A percentile compares a stretch with the other conserved stretches of the same genome.
phyloP scores from a whole-genome alignment of 257 asterid genomes.

The Eucommia ulmoides region DNA sequence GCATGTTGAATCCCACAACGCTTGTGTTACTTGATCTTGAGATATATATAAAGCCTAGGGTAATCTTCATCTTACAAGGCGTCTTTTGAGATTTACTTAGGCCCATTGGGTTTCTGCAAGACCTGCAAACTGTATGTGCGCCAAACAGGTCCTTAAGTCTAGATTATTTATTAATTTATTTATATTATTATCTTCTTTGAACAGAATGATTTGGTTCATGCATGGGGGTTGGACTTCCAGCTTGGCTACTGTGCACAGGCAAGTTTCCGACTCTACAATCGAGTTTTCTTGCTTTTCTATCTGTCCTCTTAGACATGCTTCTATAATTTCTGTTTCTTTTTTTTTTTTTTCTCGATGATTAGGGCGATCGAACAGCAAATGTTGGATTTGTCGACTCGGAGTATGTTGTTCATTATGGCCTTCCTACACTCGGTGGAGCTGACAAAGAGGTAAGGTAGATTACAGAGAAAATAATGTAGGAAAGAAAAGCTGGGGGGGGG shows the following conservation, averaged over 20 bases:
- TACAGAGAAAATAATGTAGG: too few species aligned
- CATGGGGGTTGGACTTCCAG: conserved; percentile 73
- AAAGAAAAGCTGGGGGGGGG: too few species aligned
- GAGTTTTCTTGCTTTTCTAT: background rate
- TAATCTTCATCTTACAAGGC: too few species aligned
- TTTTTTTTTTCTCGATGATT: conserved; percentile 7
- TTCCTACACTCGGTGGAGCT: conserved; percentile 77
- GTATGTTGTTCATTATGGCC: conserved; percentile 47
- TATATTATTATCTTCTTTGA: background rate
- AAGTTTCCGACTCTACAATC: conserved; percentile 10
- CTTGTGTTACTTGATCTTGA: too few species aligned
- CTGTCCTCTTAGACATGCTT: background rate
- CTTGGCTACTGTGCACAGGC: conserved; percentile 70
- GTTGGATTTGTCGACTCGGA: conserved; percentile 66
- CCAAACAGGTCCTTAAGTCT: too few species aligned
- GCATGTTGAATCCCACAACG: too few species aligned
- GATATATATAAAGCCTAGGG: too few species aligned
- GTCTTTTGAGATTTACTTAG: too few species aligned
- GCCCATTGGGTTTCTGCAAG: too few species aligned
- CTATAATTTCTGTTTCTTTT: background rate
- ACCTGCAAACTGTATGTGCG: too few species aligned
- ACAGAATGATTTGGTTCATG: conserved; percentile 62
- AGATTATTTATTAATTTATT: too few species aligned
- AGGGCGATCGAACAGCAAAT: conserved; percentile 56
- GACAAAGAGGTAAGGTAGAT: too few species aligned